Percentiles rank a stretch among this genome's conserved stretches.
Evolutionary conservation across 2,329 filamentous ascomycete species (phyloP).

Genomic region (Aspergillus carbonarius): DNA sequence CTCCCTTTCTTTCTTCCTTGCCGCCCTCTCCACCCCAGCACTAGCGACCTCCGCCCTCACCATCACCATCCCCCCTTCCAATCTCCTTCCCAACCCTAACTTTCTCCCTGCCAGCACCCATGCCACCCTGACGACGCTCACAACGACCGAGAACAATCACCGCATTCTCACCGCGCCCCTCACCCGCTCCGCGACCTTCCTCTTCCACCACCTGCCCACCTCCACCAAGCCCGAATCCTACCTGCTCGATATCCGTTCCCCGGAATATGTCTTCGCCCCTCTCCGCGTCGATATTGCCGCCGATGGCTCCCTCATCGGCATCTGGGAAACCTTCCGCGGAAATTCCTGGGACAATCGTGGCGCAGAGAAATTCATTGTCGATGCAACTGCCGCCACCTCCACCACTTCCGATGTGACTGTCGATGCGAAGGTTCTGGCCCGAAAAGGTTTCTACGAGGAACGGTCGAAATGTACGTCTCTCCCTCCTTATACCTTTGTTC

Average conservation of each 20-base stretch:
- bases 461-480: constrained; percentile 63
- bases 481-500: neutral
- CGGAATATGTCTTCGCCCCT: constrained; percentile 73
- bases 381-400: constrained; percentile 18
- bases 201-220: constrained; percentile 67
- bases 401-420: constrained; percentile 49
- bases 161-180: constrained; percentile 59
- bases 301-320: constrained; percentile 54
- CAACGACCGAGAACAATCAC: constrained; percentile 27
- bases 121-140: constrained; percentile 49
- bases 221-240: constrained; percentile 56
- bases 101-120: constrained; percentile 48
- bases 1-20: neutral
- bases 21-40: constrained; percentile 19
- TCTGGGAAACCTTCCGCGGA: constrained; percentile 83
- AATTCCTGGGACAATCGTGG: constrained; percentile 90
- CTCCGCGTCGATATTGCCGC: constrained; percentile 68
- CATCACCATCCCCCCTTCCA: constrained; percentile 43
- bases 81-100: constrained; percentile 45
- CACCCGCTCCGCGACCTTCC: constrained; percentile 67
- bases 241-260: constrained; percentile 75
- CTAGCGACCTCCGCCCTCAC: constrained; percentile 32
- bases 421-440: constrained; percentile 60
- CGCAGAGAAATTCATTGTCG: constrained; percentile 44
- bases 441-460: constrained; percentile 75